phyloP scores from a whole-genome alignment of 352 stramenopile genomes.

The Plasmopara halstedii region DNA sequence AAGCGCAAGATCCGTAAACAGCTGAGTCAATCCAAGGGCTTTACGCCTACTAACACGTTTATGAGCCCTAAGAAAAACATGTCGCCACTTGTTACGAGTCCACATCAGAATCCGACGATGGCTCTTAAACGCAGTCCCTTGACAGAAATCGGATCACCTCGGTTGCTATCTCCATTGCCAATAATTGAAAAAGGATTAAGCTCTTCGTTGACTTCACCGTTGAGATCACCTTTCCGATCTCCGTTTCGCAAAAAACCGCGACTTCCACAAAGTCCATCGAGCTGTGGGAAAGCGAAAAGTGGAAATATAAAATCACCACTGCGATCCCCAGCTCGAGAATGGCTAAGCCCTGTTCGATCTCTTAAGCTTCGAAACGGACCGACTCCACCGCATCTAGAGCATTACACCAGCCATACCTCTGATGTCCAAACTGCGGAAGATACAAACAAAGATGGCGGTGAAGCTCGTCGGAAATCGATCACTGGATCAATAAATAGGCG shows the following conservation, averaged over 20 bases:
- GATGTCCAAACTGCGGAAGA: conserved; percentile 12
- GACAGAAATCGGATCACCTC: conserved; percentile 38
- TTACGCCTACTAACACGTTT: conserved; percentile 62
- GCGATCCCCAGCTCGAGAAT: conserved; percentile 42
- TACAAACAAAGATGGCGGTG: conserved; percentile 11
- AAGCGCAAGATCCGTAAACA: conserved; percentile 78
- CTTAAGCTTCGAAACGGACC: conserved; percentile 26
- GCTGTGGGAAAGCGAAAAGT: conserved; percentile 1
- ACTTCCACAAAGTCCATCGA: conserved; percentile 25
- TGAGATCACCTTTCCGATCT: conserved; percentile 67
- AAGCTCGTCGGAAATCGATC: conserved; percentile 20
- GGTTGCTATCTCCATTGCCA: conserved; percentile 33
- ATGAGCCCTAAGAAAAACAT: conserved; percentile 39
- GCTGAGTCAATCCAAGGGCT: conserved; percentile 47
- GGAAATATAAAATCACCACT: conserved; percentile 10
- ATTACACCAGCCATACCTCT: conserved; percentile 12
- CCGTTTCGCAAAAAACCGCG: conserved; percentile 68
- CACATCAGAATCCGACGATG: conserved; percentile 26
- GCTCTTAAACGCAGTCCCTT: conserved; percentile 36
- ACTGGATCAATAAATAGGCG: conserved; percentile 48
- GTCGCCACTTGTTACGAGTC: conserved; percentile 23
- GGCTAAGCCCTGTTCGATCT: conserved; percentile 52
- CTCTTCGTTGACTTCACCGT: conserved; percentile 24
- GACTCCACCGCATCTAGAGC: conserved; percentile 29
- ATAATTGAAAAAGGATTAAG: conserved; percentile 37